Percentiles rank a stretch among this genome's conserved stretches.
Evolutionary conservation across 139 green algal species (phyloP).

Genomic region (Tetradesmus obliquus): DNA sequence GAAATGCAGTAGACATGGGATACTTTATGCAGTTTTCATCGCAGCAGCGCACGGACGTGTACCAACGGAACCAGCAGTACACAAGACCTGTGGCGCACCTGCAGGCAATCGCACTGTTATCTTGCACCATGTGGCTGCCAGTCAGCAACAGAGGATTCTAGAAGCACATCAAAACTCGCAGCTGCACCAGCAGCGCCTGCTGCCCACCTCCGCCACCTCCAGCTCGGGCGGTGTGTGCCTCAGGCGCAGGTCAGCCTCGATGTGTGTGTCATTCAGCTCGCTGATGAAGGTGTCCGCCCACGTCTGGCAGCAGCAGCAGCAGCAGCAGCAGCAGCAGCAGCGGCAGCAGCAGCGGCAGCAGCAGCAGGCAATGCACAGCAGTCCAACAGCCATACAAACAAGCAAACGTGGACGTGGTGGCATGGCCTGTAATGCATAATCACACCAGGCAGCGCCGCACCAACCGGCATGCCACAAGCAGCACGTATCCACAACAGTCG

Average conservation of each 20-base stretch:
- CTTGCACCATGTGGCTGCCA: too few relatives aligned
- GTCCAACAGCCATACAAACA: neutral
- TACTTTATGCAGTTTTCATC: neutral
- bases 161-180: neutral
- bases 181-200: neutral
- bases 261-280: slow-evolving; percentile 99
- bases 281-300: slow-evolving; percentile 99
- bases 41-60: neutral
- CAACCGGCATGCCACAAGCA: neutral
- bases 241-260: slow-evolving; percentile 95
- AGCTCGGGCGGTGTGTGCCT: slow-evolving; percentile 83
- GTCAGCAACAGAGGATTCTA: neutral
- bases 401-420: neutral
- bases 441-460: too few relatives aligned
- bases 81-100: too few relatives aligned
- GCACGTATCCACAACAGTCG: neutral
- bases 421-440: too few relatives aligned
- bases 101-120: too few relatives aligned
- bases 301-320: slow-evolving; percentile 64
- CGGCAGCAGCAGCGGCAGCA: neutral
- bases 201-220: slow-evolving; percentile 31
- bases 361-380: neutral
- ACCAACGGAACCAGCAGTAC: neutral
- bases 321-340: neutral
- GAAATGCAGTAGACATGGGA: neutral